A percentile compares a stretch with the other conserved stretches of the same genome.
Evolutionary conservation across 2,329 filamentous ascomycete species (phyloP).

Genomic region (Cladophialophora yegresii): DNA sequence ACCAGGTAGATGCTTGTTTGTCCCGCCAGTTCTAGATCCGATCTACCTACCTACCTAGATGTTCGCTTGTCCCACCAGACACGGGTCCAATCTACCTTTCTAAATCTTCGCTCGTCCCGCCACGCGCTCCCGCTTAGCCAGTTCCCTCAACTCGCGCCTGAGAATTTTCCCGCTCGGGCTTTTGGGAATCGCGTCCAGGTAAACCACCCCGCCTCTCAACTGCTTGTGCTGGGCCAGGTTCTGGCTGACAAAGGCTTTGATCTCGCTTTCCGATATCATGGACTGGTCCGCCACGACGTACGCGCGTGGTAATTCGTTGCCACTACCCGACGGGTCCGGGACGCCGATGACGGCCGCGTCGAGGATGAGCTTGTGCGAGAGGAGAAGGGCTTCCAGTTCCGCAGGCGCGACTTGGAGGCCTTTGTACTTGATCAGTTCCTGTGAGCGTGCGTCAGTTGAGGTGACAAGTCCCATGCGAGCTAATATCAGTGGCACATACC

Average conservation of each 20-base stretch:
- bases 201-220: slow-evolving; percentile 43
- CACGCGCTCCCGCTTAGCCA: slow-evolving; percentile 34
- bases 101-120: slow-evolving; percentile 16
- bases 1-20: too few species aligned
- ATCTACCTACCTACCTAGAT: too few species aligned
- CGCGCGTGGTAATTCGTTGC: slow-evolving; percentile 48
- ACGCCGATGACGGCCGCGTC: slow-evolving; percentile 54
- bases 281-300: slow-evolving; percentile 46
- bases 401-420: slow-evolving; percentile 53
- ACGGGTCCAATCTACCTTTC: neutral
- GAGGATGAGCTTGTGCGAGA: slow-evolving; percentile 45
- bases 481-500: slow-evolving; percentile 17
- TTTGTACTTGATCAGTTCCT: slow-evolving; percentile 57
- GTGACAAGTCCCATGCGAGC: neutral
- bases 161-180: slow-evolving; percentile 46
- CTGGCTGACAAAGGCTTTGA: slow-evolving; percentile 40
- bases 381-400: slow-evolving; percentile 50
- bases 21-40: too few species aligned
- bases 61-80: neutral
- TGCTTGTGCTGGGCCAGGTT: slow-evolving; percentile 41
- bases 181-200: slow-evolving; percentile 44
- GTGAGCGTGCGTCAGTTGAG: neutral
- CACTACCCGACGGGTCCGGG: slow-evolving; percentile 37
- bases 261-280: slow-evolving; percentile 38
- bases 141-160: slow-evolving; percentile 41